Base-by-base conservation (phyloP, 805 yeast genomes). In the Kodamaea kaohsiungensis region DNA sequence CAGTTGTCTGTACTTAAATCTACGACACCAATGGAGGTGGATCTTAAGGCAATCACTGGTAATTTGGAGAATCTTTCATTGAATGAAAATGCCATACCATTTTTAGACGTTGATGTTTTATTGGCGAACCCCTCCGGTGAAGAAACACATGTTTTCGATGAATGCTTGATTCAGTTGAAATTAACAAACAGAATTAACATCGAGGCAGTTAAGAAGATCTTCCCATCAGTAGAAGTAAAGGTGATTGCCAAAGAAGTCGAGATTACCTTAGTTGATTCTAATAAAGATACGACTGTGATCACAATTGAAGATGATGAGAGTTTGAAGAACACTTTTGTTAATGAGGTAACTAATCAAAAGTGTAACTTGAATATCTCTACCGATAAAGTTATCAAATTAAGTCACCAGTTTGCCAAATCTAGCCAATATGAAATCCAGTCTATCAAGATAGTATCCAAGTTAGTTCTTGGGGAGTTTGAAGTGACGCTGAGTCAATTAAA, bases 141-240 rank as follows among this genome's bases (percentile, higher is more conserved):
- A 7, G 53, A 54, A n/a, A 43, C 52, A 2, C 52, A 51, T 18
- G 51, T 52, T 3, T 51, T 43, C 33, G 57, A 54, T 6, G 52
- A 52, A 10, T 54, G 57, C 15, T 16, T 51, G 12, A 39, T 51
- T 7, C 57, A 54, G 22, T 27, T 54, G 17, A 13, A 13, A 16
- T 7, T 51, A 7, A 16, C 27, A 8, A 51, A 39, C 37, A 45
- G 39, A 6, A 5, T 51, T 16, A 25, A 48, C 33, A 10, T 43
- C 6, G 22, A 16, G 2, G 18, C 22, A 17, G 13, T 52, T 22
- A 2, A 22, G 43, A 33, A 46, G 15, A 42, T 13, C 30, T 47
- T 52, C 22, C 38, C 48, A 19, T 15, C 17, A 7, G n/a, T 15
- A 2, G 38, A 19, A 7, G 16, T 35, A 7, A 13, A 37, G 6